Base-by-base conservation (phyloP, 1,139 yeast genomes). In the Pichia sp. region DNA sequence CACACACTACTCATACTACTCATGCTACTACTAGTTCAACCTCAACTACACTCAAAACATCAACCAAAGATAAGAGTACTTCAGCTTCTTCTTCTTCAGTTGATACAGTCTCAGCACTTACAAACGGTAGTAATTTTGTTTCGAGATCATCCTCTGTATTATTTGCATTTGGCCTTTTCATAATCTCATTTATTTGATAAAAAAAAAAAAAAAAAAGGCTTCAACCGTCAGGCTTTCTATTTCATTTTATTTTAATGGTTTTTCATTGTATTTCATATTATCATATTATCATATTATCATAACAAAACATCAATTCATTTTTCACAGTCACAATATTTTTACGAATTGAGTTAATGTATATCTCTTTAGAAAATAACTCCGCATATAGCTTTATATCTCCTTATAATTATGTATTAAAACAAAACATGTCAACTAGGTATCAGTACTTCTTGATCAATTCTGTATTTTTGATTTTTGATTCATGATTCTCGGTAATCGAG, bases 1-100 rank as follows among this genome's bases (percentile, higher is more conserved):
- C n/a, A n/a, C n/a, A n/a, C n/a, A n/a, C n/a, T n/a, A n/a, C n/a
- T n/a, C n/a, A n/a, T n/a, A n/a, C n/a, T n/a, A n/a, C n/a, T n/a
- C n/a, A n/a, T n/a, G 16, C 23, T 15, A 18, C 34, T 43, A 15
- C 26, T 23, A 24, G 8, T 24, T 35, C 35, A 25, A 36, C 29
- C 36, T 41, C 48, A 26, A 20, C 44, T 26, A 46, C 49, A 9
- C 24, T 35, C 7, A 22, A 39, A 20, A 42, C 46, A 18, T 16
- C 15, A 8, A 18, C 36, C 7, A 32, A 3, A 16, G 9, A 13
- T 18, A 18, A 4, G 15, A 11, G 5, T 16, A 30, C 35, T 11
- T 35, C 38, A 7, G 22, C 47, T 2, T 30, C 47, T 7, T 20
- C 46, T 13, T 16, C 38, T 13, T 32, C 48, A 13, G 29, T 20